phyloP scores from a whole-genome alignment of 768 basidiomycete genomes.

The Rhodotorula diobovata region DNA sequence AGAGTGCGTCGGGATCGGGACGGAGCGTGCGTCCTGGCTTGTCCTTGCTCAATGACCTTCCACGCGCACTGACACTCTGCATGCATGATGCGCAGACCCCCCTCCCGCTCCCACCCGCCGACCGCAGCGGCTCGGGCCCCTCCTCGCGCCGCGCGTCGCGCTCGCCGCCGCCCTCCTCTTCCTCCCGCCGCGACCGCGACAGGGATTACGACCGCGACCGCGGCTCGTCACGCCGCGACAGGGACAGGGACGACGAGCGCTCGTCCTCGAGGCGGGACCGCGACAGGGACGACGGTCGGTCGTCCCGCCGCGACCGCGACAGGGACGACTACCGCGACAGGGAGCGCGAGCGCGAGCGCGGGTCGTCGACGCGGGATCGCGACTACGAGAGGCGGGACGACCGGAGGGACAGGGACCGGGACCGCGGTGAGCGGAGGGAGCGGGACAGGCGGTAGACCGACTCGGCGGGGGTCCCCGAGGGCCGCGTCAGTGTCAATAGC shows the following conservation, averaged over 20 bases:
- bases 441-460: no score
- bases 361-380: not conserved
- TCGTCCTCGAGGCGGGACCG: not conserved
- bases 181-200: conserved; percentile 46
- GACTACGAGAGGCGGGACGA: not conserved
- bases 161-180: not conserved
- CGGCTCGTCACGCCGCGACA: not conserved
- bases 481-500: no score
- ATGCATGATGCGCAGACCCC: conserved; percentile 50
- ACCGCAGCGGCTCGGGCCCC: conserved; percentile 16
- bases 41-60: no score
- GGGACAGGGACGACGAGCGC: not conserved
- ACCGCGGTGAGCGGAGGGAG: no score
- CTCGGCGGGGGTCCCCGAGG: no score
- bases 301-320: not conserved
- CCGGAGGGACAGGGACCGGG: not conserved
- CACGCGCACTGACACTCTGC: conserved; percentile 49
- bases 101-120: conserved; percentile 10
- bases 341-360: not conserved
- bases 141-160: conserved; percentile 26
- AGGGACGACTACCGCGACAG: not conserved
- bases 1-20: conserved; percentile 1
- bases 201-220: conserved; percentile 38
- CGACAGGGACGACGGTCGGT: not conserved
- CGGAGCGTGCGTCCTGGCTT: conserved; percentile 2